phyloP scores from a whole-genome alignment of 257 asterid genomes.

The Buddleja alternifolia region DNA sequence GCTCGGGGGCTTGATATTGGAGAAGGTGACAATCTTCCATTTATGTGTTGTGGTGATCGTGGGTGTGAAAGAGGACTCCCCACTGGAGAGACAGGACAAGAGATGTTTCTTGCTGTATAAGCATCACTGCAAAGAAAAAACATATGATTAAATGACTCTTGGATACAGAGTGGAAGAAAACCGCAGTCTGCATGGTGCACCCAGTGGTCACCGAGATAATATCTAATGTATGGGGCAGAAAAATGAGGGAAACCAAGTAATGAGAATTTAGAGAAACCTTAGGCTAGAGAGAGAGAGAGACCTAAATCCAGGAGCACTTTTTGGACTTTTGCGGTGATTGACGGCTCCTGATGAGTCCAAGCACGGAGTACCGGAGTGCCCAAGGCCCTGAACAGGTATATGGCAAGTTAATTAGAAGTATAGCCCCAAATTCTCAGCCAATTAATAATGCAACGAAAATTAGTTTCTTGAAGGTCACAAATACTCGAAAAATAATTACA shows the following conservation, averaged over 20 bases:
- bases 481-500: not conserved
- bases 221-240: not conserved
- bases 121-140: constrained; percentile 52
- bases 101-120: constrained; percentile 50
- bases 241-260: not conserved
- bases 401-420: constrained; percentile 23
- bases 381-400: constrained; percentile 42
- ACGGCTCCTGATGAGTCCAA: constrained; percentile 40
- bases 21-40: constrained; percentile 55
- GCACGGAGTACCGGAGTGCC: constrained; percentile 36
- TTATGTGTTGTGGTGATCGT: constrained; percentile 62
- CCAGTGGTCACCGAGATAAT: not conserved
- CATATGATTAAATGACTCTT: constrained; percentile 20
- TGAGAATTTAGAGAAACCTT: constrained; percentile 1
- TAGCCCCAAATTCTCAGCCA: constrained; percentile 1
- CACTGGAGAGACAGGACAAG: constrained; percentile 74
- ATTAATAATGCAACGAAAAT: not conserved
- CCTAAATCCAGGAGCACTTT: constrained; percentile 43
- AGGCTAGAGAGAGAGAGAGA: constrained; percentile 27
- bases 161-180: not conserved
- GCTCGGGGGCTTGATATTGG: constrained; percentile 75
- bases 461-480: constrained; percentile 6
- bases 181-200: not conserved
- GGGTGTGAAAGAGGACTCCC: constrained; percentile 68
- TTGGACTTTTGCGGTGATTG: constrained; percentile 33